A percentile compares a stretch with the other conserved stretches of the same genome.
Evolutionary conservation across 805 yeast genomes (phyloP).

Genomic region (Deakozyma indianensis): DNA sequence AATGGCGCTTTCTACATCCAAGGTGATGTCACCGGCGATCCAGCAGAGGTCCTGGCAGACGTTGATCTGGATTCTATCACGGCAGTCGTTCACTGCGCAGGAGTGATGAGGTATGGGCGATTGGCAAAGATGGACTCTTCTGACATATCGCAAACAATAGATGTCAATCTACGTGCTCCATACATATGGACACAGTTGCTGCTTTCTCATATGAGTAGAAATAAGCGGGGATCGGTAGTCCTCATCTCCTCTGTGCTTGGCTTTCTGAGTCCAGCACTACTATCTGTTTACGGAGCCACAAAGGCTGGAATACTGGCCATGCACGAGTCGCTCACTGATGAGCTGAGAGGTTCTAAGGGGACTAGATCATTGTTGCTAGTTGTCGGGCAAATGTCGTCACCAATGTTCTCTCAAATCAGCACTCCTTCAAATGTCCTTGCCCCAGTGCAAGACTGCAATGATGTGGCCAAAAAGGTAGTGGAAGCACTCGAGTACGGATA

Average conservation of each 20-base stretch:
- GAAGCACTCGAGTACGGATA: conserved; percentile 43
- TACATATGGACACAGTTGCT: conserved; percentile 57
- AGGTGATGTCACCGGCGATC: conserved; percentile 54
- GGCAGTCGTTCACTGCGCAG: conserved; percentile 77
- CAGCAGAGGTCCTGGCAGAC: conserved; percentile 6
- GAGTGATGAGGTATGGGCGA: conserved; percentile 43
- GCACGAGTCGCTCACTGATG: conserved; percentile 69
- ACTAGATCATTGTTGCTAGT: conserved; percentile 64
- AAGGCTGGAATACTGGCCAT: conserved; percentile 76
- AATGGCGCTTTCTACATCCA: conserved; percentile 36
- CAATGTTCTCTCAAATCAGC: conserved; percentile 54
- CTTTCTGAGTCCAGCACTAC: conserved; percentile 66
- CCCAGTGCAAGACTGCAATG: conserved; percentile 60
- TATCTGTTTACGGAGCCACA: conserved; percentile 76
- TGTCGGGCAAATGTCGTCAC: conserved; percentile 76
- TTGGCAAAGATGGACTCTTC: conserved; percentile 38
- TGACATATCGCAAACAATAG: conserved; percentile 48
- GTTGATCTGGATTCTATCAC: conserved; percentile 15
- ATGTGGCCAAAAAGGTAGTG: conserved; percentile 47
- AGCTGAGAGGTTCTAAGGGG: conserved; percentile 34
- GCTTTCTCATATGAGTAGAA: conserved; percentile 54
- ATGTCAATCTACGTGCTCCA: conserved; percentile 56
- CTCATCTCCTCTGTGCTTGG: conserved; percentile 80
- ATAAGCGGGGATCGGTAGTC: conserved; percentile 58
- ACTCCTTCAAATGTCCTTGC: conserved; percentile 71